Evolutionary conservation across 495 filamentous ascomycete species (phyloP).

Genomic region (Choiromyces venosus): DNA sequence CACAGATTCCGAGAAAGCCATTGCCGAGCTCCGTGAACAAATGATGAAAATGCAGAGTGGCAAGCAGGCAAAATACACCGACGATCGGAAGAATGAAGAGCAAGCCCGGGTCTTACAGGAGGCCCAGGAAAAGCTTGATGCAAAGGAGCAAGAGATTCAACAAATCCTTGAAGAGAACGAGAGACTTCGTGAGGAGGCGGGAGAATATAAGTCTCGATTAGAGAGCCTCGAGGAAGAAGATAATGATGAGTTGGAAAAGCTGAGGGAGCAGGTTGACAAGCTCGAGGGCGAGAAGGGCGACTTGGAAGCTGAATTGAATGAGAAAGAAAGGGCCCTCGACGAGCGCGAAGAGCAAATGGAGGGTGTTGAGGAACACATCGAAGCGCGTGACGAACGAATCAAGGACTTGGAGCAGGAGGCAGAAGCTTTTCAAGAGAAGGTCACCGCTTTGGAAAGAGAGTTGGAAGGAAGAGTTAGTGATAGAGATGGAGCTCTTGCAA

Average conservation of each 20-base stretch:
- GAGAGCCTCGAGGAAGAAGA: slow-evolving; percentile 60
- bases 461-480: slow-evolving; percentile 42
- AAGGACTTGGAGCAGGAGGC: slow-evolving; percentile 32
- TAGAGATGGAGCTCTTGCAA: slow-evolving; percentile 24
- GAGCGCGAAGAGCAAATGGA: slow-evolving; percentile 56
- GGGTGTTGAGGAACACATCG: slow-evolving; percentile 53
- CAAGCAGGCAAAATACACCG: slow-evolving; percentile 52
- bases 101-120: slow-evolving; percentile 51
- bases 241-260: slow-evolving; percentile 59
- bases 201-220: slow-evolving; percentile 61
- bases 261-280: slow-evolving; percentile 54
- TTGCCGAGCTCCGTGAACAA: slow-evolving; percentile 67
- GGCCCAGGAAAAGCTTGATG: slow-evolving; percentile 53
- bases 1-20: slow-evolving; percentile 67
- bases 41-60: slow-evolving; percentile 66
- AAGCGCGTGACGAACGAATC: slow-evolving; percentile 42
- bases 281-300: slow-evolving; percentile 57
- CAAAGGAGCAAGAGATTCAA: slow-evolving; percentile 42
- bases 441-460: slow-evolving; percentile 45
- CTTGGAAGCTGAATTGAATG: slow-evolving; percentile 57
- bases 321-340: slow-evolving; percentile 58
- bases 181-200: slow-evolving; percentile 61
- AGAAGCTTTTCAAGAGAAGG: slow-evolving; percentile 25
- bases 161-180: slow-evolving; percentile 47
- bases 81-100: slow-evolving; percentile 48